Conservation (phyloP, 2,329 filamentous ascomycete genomes). For the Penicillium sp. region DNA sequence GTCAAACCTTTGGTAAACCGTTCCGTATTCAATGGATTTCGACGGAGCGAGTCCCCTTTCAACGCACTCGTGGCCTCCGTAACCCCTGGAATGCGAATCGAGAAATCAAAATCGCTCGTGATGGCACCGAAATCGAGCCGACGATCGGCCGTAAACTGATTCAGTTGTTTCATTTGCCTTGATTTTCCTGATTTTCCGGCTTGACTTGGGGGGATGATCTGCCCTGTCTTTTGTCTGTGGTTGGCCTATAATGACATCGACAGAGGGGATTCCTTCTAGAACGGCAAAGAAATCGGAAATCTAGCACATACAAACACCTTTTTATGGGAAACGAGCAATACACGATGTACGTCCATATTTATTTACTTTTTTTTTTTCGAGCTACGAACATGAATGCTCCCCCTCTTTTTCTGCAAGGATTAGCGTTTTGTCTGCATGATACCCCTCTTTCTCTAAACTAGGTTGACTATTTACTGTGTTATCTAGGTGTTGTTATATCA, state of each 20-base stretch:
- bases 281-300: neutral
- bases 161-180: slow-evolving; percentile 68
- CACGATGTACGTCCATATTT: slow-evolving; percentile 18
- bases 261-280: neutral
- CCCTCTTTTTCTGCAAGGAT: neutral
- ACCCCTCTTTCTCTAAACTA: neutral
- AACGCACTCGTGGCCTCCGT: slow-evolving; percentile 78
- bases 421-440: neutral
- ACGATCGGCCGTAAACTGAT: slow-evolving; percentile 73
- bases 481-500: neutral
- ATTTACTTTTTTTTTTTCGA: slow-evolving; percentile 5
- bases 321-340: slow-evolving; percentile 28
- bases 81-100: slow-evolving; percentile 95
- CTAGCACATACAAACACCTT: neutral
- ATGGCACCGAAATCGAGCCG: slow-evolving; percentile 90
- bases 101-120: slow-evolving; percentile 92
- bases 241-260: neutral
- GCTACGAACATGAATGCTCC: neutral
- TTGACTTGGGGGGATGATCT: neutral
- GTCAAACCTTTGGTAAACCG: slow-evolving; percentile 81
- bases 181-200: neutral
- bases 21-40: slow-evolving; percentile 91
- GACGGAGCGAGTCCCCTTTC: slow-evolving; percentile 80
- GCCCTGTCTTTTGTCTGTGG: neutral
- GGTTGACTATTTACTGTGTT: neutral